A percentile compares a stretch with the other conserved stretches of the same genome.
Conservation (phyloP, 2,329 filamentous ascomycete genomes). For the Ophiostoma himal-ulmi region DNA sequence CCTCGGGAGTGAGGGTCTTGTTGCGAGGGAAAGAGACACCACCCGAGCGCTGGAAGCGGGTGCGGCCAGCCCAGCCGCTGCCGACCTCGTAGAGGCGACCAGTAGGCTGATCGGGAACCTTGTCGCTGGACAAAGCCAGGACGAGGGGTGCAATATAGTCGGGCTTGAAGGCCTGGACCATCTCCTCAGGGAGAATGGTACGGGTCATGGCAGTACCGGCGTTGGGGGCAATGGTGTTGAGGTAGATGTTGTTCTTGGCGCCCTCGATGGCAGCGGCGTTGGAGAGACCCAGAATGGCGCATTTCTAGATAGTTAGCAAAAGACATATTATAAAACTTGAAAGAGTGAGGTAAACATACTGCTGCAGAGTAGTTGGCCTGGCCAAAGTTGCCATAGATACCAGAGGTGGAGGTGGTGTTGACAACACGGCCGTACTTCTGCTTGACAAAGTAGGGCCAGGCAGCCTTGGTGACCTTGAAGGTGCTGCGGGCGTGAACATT, state of each 20-base stretch:
- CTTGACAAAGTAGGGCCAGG: constrained; percentile 96
- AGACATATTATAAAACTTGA: no score
- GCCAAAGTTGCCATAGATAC: constrained; percentile 98
- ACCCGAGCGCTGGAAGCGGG: constrained; percentile 88
- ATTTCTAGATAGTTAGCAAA: constrained; percentile 46
- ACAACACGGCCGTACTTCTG: constrained; percentile 97
- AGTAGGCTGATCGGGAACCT: constrained; percentile 74
- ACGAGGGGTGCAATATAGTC: constrained; percentile 96
- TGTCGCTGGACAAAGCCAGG: constrained; percentile 76
- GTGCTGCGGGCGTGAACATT: constrained; percentile 91
- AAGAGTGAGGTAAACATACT: constrained; percentile 35
- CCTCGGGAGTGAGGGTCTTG: constrained; percentile 75
- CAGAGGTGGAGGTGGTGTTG: constrained; percentile 94
- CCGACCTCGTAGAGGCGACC: constrained; percentile 91
- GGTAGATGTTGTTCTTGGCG: constrained; percentile 93
- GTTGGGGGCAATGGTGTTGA: constrained; percentile 97
- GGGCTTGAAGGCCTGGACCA: constrained; percentile 98
- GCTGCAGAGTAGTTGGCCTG: constrained; percentile 96
- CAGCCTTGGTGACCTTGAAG: constrained; percentile 94
- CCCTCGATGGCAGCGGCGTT: constrained; percentile 89
- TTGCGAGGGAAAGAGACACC: constrained; percentile 90
- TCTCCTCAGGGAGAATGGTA: constrained; percentile 90
- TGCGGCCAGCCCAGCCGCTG: constrained; percentile 85
- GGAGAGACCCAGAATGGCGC: constrained; percentile 91
- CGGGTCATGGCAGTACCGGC: constrained; percentile 93